Conservation (phyloP, 345 rosid genomes). For the Lepidium sativum region DNA sequence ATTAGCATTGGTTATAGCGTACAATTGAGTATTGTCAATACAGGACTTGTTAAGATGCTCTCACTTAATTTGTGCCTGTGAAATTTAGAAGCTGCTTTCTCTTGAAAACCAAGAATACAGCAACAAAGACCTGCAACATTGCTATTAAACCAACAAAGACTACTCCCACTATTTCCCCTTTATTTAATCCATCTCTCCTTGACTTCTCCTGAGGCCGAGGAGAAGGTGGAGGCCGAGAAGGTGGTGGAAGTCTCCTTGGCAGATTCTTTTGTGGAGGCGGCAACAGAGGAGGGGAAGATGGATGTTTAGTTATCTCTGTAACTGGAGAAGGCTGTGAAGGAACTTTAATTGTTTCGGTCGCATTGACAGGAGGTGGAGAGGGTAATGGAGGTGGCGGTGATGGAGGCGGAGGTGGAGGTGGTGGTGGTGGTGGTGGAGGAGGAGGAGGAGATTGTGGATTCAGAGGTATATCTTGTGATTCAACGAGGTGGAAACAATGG, state of each 20-base stretch:
- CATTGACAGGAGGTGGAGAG: neutral
- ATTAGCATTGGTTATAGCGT: neutral
- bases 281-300: neutral
- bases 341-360: neutral
- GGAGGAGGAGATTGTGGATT: conserved; percentile 2
- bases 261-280: neutral
- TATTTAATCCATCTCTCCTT: conserved; percentile 33
- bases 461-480: conserved; percentile 22
- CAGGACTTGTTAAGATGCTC: neutral
- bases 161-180: conserved; percentile 68
- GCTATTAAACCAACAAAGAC: conserved; percentile 55
- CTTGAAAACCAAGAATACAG: conserved; percentile 55
- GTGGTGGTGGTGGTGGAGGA: neutral
- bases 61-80: conserved; percentile 18
- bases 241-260: neutral
- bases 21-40: neutral
- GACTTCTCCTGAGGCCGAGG: neutral
- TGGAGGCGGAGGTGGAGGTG: neutral
- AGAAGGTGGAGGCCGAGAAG: neutral
- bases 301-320: neutral
- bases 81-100: conserved; percentile 49
- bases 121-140: conserved; percentile 56
- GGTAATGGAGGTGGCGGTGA: neutral
- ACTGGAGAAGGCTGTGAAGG: conserved; percentile 8
- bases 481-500: conserved; percentile 15